Percentiles rank a stretch among this genome's conserved stretches.
Evolutionary conservation across 2,329 filamentous ascomycete genomes (phyloP).

Genomic region (Verticillium dahliae): DNA sequence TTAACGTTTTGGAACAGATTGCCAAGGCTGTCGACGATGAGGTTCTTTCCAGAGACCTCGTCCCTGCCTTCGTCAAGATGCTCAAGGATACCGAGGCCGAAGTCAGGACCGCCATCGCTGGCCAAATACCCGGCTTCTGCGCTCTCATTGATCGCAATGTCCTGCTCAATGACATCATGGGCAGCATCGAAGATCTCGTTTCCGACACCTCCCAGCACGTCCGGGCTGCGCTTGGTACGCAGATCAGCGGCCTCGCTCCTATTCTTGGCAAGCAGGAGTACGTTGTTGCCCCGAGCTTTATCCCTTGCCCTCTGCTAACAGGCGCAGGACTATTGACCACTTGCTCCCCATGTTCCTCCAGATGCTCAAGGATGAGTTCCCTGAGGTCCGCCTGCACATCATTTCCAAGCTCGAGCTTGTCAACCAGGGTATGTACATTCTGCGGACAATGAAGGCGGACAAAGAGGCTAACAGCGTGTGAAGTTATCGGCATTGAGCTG

Average conservation of each 20-base stretch:
- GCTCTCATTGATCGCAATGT: slow-evolving; percentile 78
- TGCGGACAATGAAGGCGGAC: background rate
- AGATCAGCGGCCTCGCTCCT: slow-evolving; percentile 93
- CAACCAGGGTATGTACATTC: slow-evolving; percentile 68
- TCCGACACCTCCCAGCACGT: slow-evolving; percentile 96
- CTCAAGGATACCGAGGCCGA: slow-evolving; percentile 97
- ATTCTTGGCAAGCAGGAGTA: slow-evolving; percentile 98
- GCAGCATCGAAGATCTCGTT: slow-evolving; percentile 90
- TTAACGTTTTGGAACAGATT: slow-evolving; percentile 52
- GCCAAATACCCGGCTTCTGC: slow-evolving; percentile 97
- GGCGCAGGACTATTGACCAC: slow-evolving; percentile 79
- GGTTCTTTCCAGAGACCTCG: slow-evolving; percentile 86
- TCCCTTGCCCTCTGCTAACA: background rate
- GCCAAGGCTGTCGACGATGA: slow-evolving; percentile 98
- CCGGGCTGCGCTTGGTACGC: slow-evolving; percentile 86
- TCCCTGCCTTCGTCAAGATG: slow-evolving; percentile 94
- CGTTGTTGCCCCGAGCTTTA: slow-evolving; percentile 22
- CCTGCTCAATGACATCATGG: slow-evolving; percentile 93
- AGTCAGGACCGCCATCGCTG: slow-evolving; percentile 92
- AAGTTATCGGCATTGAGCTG: slow-evolving; percentile 95
- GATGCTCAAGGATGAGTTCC: slow-evolving; percentile 99
- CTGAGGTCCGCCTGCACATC: slow-evolving; percentile 95
- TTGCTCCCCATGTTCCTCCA: slow-evolving; percentile 97
- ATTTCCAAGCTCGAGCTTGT: slow-evolving; percentile 99
- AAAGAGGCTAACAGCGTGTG: slow-evolving; percentile 6